Evolutionary conservation across 495 filamentous ascomycete genomes (phyloP).

Genomic region (Podospora pseudoanserina): DNA sequence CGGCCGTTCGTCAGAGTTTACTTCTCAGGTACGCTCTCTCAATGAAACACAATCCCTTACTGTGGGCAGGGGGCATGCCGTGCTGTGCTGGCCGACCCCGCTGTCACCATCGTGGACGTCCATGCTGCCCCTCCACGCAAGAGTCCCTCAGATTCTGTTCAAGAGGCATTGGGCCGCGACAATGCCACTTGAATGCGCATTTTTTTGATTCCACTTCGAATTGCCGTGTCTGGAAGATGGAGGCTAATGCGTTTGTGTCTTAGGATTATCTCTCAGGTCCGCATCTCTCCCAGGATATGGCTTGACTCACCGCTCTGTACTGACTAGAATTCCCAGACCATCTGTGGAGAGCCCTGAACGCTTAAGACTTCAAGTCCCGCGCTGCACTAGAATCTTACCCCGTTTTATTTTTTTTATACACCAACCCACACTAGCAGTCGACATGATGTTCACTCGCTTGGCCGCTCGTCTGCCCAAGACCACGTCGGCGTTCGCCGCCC

Average conservation of each 20-base stretch:
- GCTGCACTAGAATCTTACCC: slow-evolving; percentile 18
- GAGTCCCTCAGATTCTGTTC: neutral
- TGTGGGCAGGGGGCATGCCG: neutral
- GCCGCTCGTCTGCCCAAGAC: slow-evolving; percentile 50
- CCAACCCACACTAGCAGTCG: slow-evolving; percentile 6
- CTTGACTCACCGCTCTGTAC: slow-evolving; percentile 47
- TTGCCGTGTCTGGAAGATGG: slow-evolving; percentile 6
- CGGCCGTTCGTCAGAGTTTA: slow-evolving; percentile 89
- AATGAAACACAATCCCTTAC: neutral
- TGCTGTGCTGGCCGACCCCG: slow-evolving; percentile 6
- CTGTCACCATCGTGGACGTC: slow-evolving; percentile 5
- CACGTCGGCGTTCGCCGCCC: slow-evolving; percentile 39
- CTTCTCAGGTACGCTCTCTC: slow-evolving; percentile 73
- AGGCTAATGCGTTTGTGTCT: slow-evolving; percentile 34
- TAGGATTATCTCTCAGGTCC: slow-evolving; percentile 95
- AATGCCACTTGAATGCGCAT: slow-evolving; percentile 1
- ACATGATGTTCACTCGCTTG: slow-evolving; percentile 65
- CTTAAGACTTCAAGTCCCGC: slow-evolving; percentile 31
- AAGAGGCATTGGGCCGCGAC: neutral
- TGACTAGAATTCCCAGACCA: slow-evolving; percentile 63
- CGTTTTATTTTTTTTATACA: slow-evolving; percentile 20
- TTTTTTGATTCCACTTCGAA: neutral
- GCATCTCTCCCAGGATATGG: slow-evolving; percentile 27
- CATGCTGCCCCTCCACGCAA: neutral
- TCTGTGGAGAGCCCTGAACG: slow-evolving; percentile 84